Conservation (phyloP, 2,329 filamentous ascomycete species). For the Bipolaris oryzae region DNA sequence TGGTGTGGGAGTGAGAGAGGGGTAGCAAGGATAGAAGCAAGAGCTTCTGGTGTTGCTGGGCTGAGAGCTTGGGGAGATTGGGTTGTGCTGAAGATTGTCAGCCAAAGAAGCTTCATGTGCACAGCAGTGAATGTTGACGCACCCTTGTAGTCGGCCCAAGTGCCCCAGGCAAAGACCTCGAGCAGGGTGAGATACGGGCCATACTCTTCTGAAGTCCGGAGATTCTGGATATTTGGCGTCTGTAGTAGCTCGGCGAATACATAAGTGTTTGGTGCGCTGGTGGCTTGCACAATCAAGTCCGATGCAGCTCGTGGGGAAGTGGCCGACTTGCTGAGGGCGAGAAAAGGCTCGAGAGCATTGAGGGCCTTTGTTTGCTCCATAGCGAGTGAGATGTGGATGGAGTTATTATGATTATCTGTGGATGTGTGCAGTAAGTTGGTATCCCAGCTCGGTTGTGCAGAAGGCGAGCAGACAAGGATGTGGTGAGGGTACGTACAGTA, state of each 20-base stretch:
- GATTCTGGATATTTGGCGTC: slow-evolving; percentile 76
- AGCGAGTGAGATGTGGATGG: neutral
- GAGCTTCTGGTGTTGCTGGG: slow-evolving; percentile 80
- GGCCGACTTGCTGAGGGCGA: slow-evolving; percentile 85
- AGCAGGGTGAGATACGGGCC: slow-evolving; percentile 71
- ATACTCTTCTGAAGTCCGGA: slow-evolving; percentile 68
- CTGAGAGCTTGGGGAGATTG: slow-evolving; percentile 72
- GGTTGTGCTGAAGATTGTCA: slow-evolving; percentile 42
- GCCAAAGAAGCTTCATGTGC: neutral
- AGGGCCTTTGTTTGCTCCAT: slow-evolving; percentile 75
- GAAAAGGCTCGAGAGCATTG: slow-evolving; percentile 77
- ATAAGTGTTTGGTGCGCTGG: slow-evolving; percentile 86
- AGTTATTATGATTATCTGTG: neutral
- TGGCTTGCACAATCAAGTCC: slow-evolving; percentile 86
- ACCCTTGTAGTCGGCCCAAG: slow-evolving; percentile 78
- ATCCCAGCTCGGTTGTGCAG: slow-evolving; percentile 5
- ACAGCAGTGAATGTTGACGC: slow-evolving; percentile 17
- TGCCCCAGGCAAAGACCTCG: slow-evolving; percentile 90
- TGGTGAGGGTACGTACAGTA: neutral
- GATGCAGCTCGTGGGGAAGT: slow-evolving; percentile 82
- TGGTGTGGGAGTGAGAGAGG: slow-evolving; percentile 69
- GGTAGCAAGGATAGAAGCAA: slow-evolving; percentile 88
- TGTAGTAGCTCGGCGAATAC: slow-evolving; percentile 93
- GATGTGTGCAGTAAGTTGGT: neutral
- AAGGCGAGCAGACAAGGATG: slow-evolving; percentile 20